These are phyloP conservation scores for Myxozyma vanderwaltii DNA, from an alignment of 805 yeast genomes.

Conservation along the genomic window DNA sequence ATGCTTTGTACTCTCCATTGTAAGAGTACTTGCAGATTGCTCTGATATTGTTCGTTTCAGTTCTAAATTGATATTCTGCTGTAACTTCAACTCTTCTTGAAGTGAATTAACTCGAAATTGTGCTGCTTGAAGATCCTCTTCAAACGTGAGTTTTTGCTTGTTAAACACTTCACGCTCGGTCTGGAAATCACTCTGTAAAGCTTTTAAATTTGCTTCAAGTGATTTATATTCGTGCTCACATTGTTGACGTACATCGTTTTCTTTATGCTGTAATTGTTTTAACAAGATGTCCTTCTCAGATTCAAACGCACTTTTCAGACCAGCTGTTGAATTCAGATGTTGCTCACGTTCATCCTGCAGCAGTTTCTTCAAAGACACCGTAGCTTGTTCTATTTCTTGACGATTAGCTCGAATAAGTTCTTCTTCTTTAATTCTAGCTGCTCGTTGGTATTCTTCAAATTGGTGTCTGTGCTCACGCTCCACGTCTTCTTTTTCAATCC, in stretches of 20 bases:
- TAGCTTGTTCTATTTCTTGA: not conserved
- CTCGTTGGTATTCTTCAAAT: constrained; percentile 39
- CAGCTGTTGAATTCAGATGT: not conserved
- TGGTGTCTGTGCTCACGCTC: constrained; percentile 43
- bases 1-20: constrained; percentile 33
- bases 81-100: constrained; percentile 33
- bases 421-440: constrained; percentile 41
- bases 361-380: not conserved
- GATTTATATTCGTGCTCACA: not conserved
- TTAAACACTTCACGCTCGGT: not conserved
- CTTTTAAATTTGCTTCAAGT: not conserved
- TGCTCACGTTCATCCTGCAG: not conserved
- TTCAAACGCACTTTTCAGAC: not conserved
- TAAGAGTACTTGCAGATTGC: constrained; percentile 37
- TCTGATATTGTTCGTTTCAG: constrained; percentile 41
- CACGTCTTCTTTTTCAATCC: constrained; percentile 46
- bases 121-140: constrained; percentile 1
- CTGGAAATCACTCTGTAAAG: not conserved
- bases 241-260: not conserved
- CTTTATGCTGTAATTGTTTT: not conserved
- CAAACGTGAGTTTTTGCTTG: constrained; percentile 10
- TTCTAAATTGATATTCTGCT: constrained; percentile 36
- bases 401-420: constrained; percentile 7
- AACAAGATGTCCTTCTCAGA: not conserved
- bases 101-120: constrained; percentile 18